phyloP scores from a whole-genome alignment of 495 filamentous ascomycete species.

The Bathelium albidoporum region DNA sequence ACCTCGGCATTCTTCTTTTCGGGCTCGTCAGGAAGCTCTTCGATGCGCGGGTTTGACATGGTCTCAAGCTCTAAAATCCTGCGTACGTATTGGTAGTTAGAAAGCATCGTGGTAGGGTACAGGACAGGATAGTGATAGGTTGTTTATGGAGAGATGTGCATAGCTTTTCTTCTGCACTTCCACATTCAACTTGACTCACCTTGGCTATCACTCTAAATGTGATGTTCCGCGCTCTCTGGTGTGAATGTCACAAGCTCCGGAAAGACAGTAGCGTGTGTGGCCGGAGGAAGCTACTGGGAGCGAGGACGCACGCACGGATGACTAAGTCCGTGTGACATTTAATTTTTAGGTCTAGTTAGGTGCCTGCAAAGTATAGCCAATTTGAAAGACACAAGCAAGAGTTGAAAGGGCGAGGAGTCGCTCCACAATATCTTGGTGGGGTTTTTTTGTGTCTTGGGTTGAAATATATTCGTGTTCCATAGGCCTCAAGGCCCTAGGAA shows the following conservation, averaged over 20 bases:
- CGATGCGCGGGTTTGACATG: slow-evolving; percentile 97
- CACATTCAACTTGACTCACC: neutral
- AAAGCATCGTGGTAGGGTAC: no score
- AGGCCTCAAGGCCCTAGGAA: neutral
- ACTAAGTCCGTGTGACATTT: neutral
- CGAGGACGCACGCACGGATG: neutral
- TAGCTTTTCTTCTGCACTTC: slow-evolving; percentile 2
- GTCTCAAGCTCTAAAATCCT: slow-evolving; percentile 23
- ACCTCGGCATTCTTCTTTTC: slow-evolving; percentile 52
- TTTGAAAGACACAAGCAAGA: neutral
- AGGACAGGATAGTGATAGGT: no score
- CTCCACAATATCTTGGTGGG: neutral
- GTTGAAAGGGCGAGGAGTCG: neutral
- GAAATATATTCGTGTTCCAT: neutral
- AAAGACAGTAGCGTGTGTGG: neutral
- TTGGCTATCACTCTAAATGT: neutral
- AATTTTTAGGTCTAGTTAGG: neutral
- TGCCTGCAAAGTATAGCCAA: neutral
- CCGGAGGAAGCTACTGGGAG: neutral
- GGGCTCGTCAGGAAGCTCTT: slow-evolving; percentile 89
- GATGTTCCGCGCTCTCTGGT: neutral
- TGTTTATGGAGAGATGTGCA: slow-evolving; percentile 5
- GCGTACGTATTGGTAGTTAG: neutral
- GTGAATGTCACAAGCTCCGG: neutral
- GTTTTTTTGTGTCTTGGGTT: neutral